A percentile compares a stretch with the other conserved stretches of the same genome.
These are phyloP conservation scores for Russula sp. DNA, from an alignment of 768 basidiomycete genomes.

Conservation along the genomic window DNA sequence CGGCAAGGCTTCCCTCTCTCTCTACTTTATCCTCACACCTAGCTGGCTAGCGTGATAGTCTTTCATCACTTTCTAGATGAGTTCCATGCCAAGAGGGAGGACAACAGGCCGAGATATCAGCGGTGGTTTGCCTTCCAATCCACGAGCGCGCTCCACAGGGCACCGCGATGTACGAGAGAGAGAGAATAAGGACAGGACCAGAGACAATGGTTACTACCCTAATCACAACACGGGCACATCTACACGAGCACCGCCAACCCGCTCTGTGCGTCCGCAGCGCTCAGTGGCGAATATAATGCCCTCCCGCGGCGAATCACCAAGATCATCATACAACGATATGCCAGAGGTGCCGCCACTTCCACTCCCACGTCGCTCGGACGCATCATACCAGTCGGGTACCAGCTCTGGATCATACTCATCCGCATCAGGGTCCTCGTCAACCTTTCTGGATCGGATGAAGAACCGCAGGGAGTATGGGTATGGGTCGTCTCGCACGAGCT, in stretches of 20 bases:
- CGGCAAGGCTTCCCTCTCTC: neutral
- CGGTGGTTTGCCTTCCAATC: constrained; percentile 43
- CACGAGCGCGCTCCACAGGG: constrained; percentile 41
- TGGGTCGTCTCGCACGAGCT: constrained; percentile 41
- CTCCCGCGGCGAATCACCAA: constrained; percentile 3
- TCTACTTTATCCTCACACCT: constrained; percentile 3
- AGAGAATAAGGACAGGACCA: constrained; percentile 14
- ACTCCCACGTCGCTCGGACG: constrained; percentile 18
- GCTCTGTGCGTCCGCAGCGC: constrained; percentile 31
- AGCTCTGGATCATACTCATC: constrained; percentile 36
- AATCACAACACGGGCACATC: constrained; percentile 6
- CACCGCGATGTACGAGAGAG: constrained; percentile 23
- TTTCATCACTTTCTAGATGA: constrained; percentile 19
- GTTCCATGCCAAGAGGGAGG: constrained; percentile 19
- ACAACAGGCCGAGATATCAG: neutral
- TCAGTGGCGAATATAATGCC: constrained; percentile 29
- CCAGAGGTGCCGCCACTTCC: constrained; percentile 31
- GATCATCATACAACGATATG: neutral
- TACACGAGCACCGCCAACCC: constrained; percentile 13
- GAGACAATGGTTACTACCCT: constrained; percentile 24
- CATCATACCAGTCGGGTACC: constrained; percentile 27
- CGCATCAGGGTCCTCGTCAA: constrained; percentile 30
- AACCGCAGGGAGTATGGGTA: constrained; percentile 33
- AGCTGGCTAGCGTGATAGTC: constrained; percentile 20
- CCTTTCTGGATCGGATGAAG: constrained; percentile 42